Base-by-base conservation (phyloP, 345 rosid species). In the Leavenworthia alabamica region DNA sequence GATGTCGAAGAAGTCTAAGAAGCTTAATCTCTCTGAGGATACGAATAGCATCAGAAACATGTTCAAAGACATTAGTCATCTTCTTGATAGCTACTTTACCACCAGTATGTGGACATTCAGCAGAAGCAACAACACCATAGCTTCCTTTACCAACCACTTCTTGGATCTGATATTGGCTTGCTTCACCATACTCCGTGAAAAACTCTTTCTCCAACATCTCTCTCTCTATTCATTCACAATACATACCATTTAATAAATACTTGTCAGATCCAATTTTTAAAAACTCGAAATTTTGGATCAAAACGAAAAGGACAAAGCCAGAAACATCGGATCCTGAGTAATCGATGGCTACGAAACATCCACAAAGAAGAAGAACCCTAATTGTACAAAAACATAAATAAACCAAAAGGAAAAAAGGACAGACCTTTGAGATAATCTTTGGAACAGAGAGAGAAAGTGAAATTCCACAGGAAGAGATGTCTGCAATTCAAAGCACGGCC, bases 71-170 rank as follows among this genome's bases (percentile, higher is more conserved):
- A 64, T 85, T 83, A 17, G 82, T 81, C 85, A 93, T 93, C 88
- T 89, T 93, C 78, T 93, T 89, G 35, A 93, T 89, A 3, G 99
- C 99, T 1, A 93, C 99, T 68, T 75, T 93, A 71, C 89, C 97
- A 44, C 99, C 97, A 0, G 96, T 83, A 70, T 84, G 97, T 31
- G 91, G 89, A 56, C 89, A 96, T 11, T 86, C 74, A 3, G 99
- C 99, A 3, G 97, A 93, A 1, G 97, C 99, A 41, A 93, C 99
- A 31, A 89, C 85, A 5, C 99, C 99, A 53, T 93, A 93, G 82
- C 99, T 93, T 74, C 99, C 99, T 75, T 77, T 93, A 1, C 99
- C 99, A 0, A 93, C 82, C 14, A 89, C 96, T 80, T 93, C 99
- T 60, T 78, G 84, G 59, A 93, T 87, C 74, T 93, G 89, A 49